These are phyloP conservation scores for Syzygium aqueum DNA, from an alignment of 345 rosid species.

Conservation along the genomic window DNA sequence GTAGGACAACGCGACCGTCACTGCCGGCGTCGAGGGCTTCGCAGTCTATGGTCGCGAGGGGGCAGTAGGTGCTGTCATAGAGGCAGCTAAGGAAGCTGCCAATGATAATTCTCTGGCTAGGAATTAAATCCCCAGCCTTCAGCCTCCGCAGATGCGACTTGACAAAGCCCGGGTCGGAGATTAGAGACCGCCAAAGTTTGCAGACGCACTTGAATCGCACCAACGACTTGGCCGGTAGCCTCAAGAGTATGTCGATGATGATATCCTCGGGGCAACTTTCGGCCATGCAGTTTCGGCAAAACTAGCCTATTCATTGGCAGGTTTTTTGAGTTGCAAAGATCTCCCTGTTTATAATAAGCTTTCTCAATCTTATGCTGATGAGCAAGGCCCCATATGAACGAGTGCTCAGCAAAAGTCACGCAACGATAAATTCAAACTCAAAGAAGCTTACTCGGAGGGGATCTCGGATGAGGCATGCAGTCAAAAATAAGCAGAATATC, in stretches of 20 bases:
- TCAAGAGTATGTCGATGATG: neutral
- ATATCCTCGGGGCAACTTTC: neutral
- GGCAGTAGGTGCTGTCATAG: accelerated
- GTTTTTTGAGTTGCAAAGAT: neutral
- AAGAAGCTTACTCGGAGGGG: neutral
- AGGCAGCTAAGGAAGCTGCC: no score
- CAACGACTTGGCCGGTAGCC: constrained; percentile 6
- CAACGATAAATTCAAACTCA: no score
- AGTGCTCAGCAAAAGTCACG: neutral
- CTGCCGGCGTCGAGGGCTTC: neutral
- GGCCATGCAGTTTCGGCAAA: neutral
- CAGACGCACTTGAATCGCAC: constrained; percentile 3
- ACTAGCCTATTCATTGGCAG: neutral
- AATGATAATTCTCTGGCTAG: neutral
- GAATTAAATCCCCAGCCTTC: neutral
- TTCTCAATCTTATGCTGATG: no score
- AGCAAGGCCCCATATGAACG: neutral
- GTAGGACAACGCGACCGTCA: neutral
- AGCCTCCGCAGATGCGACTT: neutral
- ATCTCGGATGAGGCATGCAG: neutral
- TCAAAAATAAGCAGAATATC: no score
- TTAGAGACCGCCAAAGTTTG: constrained; percentile 1
- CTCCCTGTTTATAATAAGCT: no score
- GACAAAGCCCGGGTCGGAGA: neutral
- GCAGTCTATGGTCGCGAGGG: no score